These are phyloP conservation scores for Vachellia pachyceras DNA, from an alignment of 306 rosid species.

Conservation along the genomic window DNA sequence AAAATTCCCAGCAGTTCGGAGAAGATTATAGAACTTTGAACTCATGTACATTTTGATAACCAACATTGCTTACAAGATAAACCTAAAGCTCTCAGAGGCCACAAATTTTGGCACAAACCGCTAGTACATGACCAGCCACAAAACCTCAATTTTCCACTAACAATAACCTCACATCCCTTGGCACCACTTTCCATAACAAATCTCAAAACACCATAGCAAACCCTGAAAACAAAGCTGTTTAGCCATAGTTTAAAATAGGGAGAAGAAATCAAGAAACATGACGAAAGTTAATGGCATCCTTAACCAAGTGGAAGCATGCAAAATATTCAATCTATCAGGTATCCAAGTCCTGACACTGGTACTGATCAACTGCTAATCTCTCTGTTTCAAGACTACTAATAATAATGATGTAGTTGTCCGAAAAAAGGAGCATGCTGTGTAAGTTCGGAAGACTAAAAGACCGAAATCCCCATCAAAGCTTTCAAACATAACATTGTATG, in stretches of 20 bases:
- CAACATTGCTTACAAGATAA: conserved; percentile 28
- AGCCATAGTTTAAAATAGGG: not conserved
- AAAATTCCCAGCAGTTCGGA: conserved; percentile 8
- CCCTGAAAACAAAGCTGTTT: conserved; percentile 45
- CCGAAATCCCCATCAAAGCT: not conserved
- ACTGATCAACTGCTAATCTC: conserved; percentile 54
- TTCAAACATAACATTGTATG: not conserved
- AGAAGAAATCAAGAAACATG: conserved; percentile 2
- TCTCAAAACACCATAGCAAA: conserved; percentile 83
- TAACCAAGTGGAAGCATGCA: not conserved
- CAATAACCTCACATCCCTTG: conserved; percentile 84
- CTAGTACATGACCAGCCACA: not conserved
- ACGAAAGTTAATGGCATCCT: not conserved
- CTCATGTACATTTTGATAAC: conserved; percentile 11
- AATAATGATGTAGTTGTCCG: conserved; percentile 51
- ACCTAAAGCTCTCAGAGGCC: conserved; percentile 2
- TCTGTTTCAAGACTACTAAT: conserved; percentile 42
- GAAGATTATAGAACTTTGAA: conserved; percentile 21
- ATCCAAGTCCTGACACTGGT: conserved; percentile 34
- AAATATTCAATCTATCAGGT: not conserved
- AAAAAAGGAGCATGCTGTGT: no score
- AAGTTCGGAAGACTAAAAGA: not conserved
- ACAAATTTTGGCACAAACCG: not conserved
- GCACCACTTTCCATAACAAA: conserved; percentile 88
- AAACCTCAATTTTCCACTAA: conserved; percentile 81